phyloP scores from a whole-genome alignment of 1,139 yeast genomes.

The Saccharomyces hybrid region DNA sequence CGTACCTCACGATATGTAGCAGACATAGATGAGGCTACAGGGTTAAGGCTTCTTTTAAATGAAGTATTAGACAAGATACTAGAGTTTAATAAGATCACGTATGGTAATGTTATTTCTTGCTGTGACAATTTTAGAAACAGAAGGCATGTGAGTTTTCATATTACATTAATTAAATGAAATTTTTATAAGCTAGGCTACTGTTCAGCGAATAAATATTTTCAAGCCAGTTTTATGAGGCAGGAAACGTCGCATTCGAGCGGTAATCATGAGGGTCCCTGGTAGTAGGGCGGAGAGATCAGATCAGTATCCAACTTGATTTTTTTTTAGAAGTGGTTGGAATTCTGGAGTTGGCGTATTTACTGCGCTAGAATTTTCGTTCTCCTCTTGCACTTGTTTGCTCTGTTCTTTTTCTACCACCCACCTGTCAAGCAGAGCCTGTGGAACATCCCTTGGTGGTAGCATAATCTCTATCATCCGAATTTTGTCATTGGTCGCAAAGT shows the following conservation, averaged over 20 bases:
- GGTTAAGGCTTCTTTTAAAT: not conserved
- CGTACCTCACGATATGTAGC: not conserved
- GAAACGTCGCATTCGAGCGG: not conserved
- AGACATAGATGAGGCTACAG: not conserved
- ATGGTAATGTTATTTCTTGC: not conserved
- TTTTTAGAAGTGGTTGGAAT: not conserved
- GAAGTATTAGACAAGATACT: not conserved
- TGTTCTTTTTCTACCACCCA: conserved; percentile 31
- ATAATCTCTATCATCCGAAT: conserved; percentile 71
- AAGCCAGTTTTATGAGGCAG: not conserved
- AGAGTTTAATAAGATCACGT: too few relatives aligned
- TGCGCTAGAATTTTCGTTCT: conserved; percentile 1
- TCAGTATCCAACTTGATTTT: not conserved
- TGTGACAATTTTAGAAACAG: not conserved
- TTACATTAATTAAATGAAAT: not conserved
- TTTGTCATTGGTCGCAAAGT: conserved; percentile 52
- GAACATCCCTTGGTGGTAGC: conserved; percentile 78
- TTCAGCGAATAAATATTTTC: not conserved
- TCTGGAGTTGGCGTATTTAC: not conserved
- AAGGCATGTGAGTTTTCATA: not conserved
- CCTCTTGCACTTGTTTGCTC: not conserved
- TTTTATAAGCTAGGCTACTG: not conserved
- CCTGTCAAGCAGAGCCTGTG: conserved; percentile 58
- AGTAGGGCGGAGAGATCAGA: not conserved
- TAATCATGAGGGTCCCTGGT: not conserved